Evolutionary conservation across 495 filamentous ascomycete species (phyloP).

Genomic region (Venustampulla echinocandica): DNA sequence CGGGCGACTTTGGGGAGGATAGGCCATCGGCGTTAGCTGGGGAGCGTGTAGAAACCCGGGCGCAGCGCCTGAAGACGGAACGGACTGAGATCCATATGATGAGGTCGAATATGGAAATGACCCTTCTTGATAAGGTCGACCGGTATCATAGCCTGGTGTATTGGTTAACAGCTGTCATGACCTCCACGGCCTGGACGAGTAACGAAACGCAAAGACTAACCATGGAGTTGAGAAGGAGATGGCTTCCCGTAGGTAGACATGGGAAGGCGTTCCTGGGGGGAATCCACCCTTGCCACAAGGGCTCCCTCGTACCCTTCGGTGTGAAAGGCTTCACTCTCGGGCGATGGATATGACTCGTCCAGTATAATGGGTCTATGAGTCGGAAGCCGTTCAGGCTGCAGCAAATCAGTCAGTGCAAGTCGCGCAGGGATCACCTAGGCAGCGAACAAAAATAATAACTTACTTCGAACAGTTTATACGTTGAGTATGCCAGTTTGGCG

Average conservation of each 20-base stretch:
- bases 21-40: slow-evolving; percentile 40
- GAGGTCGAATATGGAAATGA: slow-evolving; percentile 25
- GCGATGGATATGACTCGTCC: slow-evolving; percentile 27
- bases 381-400: slow-evolving; percentile 22
- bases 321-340: slow-evolving; percentile 26
- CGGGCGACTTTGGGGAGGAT: slow-evolving; percentile 20
- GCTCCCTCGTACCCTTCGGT: slow-evolving; percentile 31
- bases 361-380: slow-evolving; percentile 25
- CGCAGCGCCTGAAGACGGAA: slow-evolving; percentile 24
- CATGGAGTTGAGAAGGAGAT: slow-evolving; percentile 33
- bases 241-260: slow-evolving; percentile 50
- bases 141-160: slow-evolving; percentile 33
- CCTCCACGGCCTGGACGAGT: no score
- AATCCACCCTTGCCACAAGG: slow-evolving; percentile 33
- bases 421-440: background rate
- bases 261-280: slow-evolving; percentile 33
- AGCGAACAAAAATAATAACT: slow-evolving; percentile 2
- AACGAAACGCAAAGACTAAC: slow-evolving; percentile 32
- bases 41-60: slow-evolving; percentile 36
- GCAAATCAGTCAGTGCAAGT: slow-evolving; percentile 11
- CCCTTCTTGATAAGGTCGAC: slow-evolving; percentile 24
- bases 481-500: slow-evolving; percentile 27
- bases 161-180: slow-evolving; percentile 21
- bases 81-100: slow-evolving; percentile 17
- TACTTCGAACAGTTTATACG: slow-evolving; percentile 21